These are phyloP conservation scores for Solanum chilense DNA, from an alignment of 257 asterid species.

Conservation along the genomic window DNA sequence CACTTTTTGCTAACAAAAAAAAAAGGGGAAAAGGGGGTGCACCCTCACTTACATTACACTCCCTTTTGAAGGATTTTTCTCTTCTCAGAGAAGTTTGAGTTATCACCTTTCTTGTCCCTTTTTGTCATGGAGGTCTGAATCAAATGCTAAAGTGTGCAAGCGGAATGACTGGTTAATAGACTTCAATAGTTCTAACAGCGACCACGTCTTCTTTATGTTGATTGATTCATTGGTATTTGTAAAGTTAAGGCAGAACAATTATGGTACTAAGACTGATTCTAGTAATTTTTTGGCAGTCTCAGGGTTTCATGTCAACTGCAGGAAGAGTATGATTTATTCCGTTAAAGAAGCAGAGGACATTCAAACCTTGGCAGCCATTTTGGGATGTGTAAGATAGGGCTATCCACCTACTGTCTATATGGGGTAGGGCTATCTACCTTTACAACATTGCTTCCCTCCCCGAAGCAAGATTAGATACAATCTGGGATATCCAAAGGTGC, in stretches of 20 bases:
- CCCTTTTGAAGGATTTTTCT: too few species aligned
- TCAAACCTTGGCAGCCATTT: neutral
- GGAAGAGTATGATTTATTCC: neutral
- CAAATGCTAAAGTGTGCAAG: too few species aligned
- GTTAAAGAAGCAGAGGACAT: neutral
- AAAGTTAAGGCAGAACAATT: neutral
- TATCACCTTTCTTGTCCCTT: too few species aligned
- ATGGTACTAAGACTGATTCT: neutral
- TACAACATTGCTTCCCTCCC: neutral
- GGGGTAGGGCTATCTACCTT: neutral
- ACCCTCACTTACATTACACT: too few species aligned
- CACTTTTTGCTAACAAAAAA: too few species aligned
- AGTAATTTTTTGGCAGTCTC: neutral
- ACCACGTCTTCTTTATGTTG: too few species aligned
- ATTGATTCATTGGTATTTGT: too few species aligned
- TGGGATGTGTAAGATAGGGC: neutral
- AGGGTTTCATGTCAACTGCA: neutral
- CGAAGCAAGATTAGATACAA: neutral
- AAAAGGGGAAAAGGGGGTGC: too few species aligned
- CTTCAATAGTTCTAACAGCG: too few species aligned
- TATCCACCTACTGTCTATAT: neutral
- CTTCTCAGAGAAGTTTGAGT: too few species aligned
- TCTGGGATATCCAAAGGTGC: neutral
- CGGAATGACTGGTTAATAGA: neutral
- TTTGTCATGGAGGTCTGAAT: too few species aligned